These are phyloP conservation scores for Starmerella potacharoeniae DNA, from an alignment of 805 yeast genomes.

Conservation along the genomic window DNA sequence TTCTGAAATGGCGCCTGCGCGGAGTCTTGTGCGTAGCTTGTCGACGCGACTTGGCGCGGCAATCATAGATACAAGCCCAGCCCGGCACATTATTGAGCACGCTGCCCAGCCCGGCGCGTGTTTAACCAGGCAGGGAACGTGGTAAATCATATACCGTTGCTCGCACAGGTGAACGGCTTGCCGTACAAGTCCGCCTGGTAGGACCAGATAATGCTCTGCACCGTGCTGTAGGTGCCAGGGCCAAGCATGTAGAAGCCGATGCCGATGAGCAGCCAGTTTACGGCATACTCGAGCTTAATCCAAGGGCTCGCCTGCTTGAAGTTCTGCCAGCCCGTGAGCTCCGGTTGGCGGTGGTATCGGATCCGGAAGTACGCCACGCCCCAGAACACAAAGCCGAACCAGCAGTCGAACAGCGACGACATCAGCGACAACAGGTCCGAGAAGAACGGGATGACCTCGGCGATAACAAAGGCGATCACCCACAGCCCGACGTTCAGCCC, in stretches of 20 bases:
- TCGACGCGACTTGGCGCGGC: no score
- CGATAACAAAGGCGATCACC: constrained; percentile 46
- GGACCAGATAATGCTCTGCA: constrained; percentile 41
- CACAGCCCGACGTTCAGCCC: constrained; percentile 36
- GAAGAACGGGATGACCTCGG: constrained; percentile 56
- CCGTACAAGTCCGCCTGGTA: constrained; percentile 42
- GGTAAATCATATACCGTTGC: constrained; percentile 30
- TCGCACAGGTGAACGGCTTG: constrained; percentile 41
- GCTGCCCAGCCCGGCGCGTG: no score
- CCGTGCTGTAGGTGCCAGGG: constrained; percentile 47
- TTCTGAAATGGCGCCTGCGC: no score
- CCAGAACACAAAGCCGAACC: constrained; percentile 59
- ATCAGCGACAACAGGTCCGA: constrained; percentile 45
- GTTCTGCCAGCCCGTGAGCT: constrained; percentile 25
- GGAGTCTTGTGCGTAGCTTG: no score
- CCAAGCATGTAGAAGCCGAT: constrained; percentile 47
- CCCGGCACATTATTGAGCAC: no score
- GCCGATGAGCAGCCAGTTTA: constrained; percentile 33
- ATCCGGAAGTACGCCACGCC: constrained; percentile 37
- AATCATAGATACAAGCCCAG: no score
- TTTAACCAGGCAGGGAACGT: no score
- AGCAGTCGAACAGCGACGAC: constrained; percentile 53
- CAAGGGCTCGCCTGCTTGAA: constrained; percentile 25
- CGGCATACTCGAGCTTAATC: constrained; percentile 32
- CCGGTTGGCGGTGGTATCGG: constrained; percentile 25